These are phyloP conservation scores for Raffaelea deltoideospora DNA, from an alignment of 2,329 filamentous ascomycete genomes.

Conservation along the genomic window DNA sequence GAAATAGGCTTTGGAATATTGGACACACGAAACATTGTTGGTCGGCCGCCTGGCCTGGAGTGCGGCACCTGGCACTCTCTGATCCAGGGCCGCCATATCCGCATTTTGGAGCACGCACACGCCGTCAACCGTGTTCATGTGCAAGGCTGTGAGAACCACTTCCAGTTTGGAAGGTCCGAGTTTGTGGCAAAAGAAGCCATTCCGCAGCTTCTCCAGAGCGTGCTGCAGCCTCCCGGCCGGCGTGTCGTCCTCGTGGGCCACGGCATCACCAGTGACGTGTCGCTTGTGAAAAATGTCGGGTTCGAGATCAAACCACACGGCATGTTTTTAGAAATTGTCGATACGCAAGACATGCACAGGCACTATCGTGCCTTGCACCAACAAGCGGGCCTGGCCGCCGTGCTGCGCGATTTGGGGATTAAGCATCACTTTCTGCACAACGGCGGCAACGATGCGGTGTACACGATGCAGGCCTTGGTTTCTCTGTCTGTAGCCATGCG, in stretches of 20 bases:
- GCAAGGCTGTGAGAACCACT: constrained; percentile 55
- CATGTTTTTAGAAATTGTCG: constrained; percentile 49
- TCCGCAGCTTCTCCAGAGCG: constrained; percentile 14
- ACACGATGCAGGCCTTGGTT: constrained; percentile 61
- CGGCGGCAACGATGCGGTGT: constrained; percentile 73
- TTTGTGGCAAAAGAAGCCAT: constrained; percentile 22
- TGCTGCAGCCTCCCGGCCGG: constrained; percentile 4
- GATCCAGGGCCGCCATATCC: constrained; percentile 61
- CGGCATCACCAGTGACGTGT: constrained; percentile 50
- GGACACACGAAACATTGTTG: constrained; percentile 46
- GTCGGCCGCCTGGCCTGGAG: constrained; percentile 40
- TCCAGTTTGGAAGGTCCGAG: constrained; percentile 51
- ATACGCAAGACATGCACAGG: constrained; percentile 60
- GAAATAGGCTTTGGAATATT: constrained; percentile 76
- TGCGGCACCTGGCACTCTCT: constrained; percentile 51
- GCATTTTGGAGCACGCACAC: constrained; percentile 53
- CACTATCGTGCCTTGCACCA: constrained; percentile 39
- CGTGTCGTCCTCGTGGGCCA: constrained; percentile 68
- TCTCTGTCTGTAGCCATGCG: constrained; percentile 32
- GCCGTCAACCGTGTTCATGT: constrained; percentile 56
- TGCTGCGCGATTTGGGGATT: constrained; percentile 53
- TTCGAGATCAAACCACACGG: constrained; percentile 39
- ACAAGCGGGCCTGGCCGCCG: constrained; percentile 37
- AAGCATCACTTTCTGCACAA: constrained; percentile 59
- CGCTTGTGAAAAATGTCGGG: constrained; percentile 49